Evolutionary conservation across 1,139 yeast species (phyloP).

Genomic region (Geotrichum citri-aurantii): DNA sequence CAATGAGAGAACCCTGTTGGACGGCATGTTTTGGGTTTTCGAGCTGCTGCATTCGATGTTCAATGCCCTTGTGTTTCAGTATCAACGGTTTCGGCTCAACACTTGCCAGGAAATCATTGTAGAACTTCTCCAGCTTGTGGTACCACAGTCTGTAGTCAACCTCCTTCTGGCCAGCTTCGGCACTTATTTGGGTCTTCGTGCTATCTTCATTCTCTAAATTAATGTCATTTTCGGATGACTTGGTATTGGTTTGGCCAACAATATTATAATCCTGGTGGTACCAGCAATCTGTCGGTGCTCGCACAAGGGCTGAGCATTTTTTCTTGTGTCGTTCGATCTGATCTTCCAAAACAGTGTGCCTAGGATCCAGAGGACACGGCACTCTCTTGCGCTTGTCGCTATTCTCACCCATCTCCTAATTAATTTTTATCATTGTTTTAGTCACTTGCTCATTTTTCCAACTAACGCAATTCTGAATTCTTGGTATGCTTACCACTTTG

Average conservation of each 20-base stretch:
- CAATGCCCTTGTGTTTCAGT: constrained; percentile 31
- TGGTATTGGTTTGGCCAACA: constrained; percentile 4
- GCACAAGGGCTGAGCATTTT: constrained; percentile 51
- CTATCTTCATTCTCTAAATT: constrained; percentile 2
- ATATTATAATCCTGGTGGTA: constrained; percentile 41
- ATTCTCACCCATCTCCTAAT: constrained; percentile 20
- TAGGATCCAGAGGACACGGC: constrained; percentile 71
- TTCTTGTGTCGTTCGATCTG: constrained; percentile 52
- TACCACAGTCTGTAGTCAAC: constrained; percentile 34
- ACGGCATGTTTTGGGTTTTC: constrained; percentile 66
- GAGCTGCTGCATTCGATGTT: constrained; percentile 42
- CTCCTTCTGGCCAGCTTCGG: constrained; percentile 1
- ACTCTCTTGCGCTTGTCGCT: constrained; percentile 44
- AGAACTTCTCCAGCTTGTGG: constrained; percentile 31
- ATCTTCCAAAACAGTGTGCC: constrained; percentile 64
- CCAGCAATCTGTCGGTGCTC: constrained; percentile 42
- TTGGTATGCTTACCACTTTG: constrained; percentile 15
- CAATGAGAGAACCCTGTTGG: constrained; percentile 78
- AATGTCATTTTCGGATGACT: not conserved
- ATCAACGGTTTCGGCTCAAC: constrained; percentile 20
- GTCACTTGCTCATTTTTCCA: constrained; percentile 18
- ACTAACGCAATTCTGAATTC: not conserved
- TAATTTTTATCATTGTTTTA: not conserved
- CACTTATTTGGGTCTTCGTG: constrained; percentile 8
- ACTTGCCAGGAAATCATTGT: constrained; percentile 18